Percentiles rank a stretch among this genome's conserved stretches.
Conservation (phyloP, 2,329 filamentous ascomycete species). For the Trichoderma pleuroti region DNA sequence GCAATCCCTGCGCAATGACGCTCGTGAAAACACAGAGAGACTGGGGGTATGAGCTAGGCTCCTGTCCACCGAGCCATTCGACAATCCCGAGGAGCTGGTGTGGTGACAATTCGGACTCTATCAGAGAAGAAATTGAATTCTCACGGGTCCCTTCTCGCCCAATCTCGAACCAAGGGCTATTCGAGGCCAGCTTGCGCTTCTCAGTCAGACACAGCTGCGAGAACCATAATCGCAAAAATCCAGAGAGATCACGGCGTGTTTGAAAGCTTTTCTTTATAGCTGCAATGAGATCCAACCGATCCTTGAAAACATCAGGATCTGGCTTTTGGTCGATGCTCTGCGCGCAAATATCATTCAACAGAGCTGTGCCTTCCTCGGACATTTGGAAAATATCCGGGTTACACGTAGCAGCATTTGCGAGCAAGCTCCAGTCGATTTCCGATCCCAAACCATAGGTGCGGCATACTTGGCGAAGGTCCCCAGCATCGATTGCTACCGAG, state of each 20-base stretch:
- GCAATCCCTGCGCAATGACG: conserved; percentile 41
- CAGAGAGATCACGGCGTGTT: conserved; percentile 41
- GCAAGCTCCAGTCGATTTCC: conserved; percentile 41
- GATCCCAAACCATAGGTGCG: conserved; percentile 39
- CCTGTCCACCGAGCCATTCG: conserved; percentile 39
- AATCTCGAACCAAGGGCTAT: conserved; percentile 35
- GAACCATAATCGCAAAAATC: conserved; percentile 48
- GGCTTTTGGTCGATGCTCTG: conserved; percentile 30
- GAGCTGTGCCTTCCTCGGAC: conserved; percentile 35
- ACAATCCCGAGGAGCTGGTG: conserved; percentile 44
- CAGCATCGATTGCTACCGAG: conserved; percentile 36
- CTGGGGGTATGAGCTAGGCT: conserved; percentile 29
- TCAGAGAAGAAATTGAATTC: conserved; percentile 24
- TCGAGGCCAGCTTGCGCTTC: conserved; percentile 26
- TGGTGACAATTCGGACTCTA: conserved; percentile 44
- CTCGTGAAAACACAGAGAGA: conserved; percentile 43
- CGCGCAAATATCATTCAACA: conserved; percentile 41
- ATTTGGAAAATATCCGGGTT: conserved; percentile 48
- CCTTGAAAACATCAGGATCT: conserved; percentile 21
- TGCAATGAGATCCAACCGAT: conserved; percentile 37
- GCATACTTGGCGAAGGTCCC: conserved; percentile 42
- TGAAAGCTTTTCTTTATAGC: conserved; percentile 45
- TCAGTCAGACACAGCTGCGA: conserved; percentile 39
- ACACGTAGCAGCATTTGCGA: conserved; percentile 41
- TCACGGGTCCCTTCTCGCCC: conserved; percentile 22